Percentiles rank a stretch among this genome's conserved stretches.
These are phyloP conservation scores for Penicillium olsonii DNA, from an alignment of 2,329 filamentous ascomycete species.

Conservation along the genomic window DNA sequence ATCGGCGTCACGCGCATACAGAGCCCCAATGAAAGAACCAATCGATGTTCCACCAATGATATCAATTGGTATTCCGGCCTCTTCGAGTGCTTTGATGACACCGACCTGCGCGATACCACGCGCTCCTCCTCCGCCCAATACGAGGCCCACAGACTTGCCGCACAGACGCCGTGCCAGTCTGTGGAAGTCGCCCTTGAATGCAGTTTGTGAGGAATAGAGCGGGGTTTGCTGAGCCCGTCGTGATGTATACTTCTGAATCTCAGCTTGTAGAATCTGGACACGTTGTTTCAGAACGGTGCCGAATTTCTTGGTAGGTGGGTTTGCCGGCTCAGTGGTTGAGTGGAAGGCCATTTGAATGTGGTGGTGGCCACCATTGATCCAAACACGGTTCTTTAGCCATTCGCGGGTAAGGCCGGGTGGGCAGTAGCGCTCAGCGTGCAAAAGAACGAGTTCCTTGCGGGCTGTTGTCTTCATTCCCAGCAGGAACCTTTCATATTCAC, in stretches of 20 bases:
- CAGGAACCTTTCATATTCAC: slow-evolving; percentile 95
- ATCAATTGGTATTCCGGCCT: slow-evolving; percentile 94
- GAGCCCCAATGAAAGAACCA: slow-evolving; percentile 87
- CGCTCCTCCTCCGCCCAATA: slow-evolving; percentile 90
- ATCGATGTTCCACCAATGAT: slow-evolving; percentile 95
- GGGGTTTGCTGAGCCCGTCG: slow-evolving; percentile 85
- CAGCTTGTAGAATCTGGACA: slow-evolving; percentile 91
- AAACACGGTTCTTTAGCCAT: slow-evolving; percentile 90
- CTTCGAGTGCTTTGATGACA: slow-evolving; percentile 91
- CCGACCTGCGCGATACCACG: slow-evolving; percentile 90
- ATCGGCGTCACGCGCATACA: slow-evolving; percentile 95
- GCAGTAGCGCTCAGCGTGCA: slow-evolving; percentile 88
- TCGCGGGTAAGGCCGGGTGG: slow-evolving; percentile 78
- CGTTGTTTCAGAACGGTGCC: slow-evolving; percentile 86
- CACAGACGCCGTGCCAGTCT: slow-evolving; percentile 85
- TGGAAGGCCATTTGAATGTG: slow-evolving; percentile 95
- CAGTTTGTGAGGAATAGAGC: slow-evolving; percentile 85
- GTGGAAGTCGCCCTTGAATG: slow-evolving; percentile 96
- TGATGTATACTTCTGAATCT: slow-evolving; percentile 97
- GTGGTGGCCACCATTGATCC: slow-evolving; percentile 97
- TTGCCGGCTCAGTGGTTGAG: slow-evolving; percentile 72
- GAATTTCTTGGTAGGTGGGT: slow-evolving; percentile 73
- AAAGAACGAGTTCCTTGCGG: slow-evolving; percentile 83
- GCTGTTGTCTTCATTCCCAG: slow-evolving; percentile 97
- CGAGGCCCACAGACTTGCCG: slow-evolving; percentile 90